These are phyloP conservation scores for Alliaria petiolata DNA, from an alignment of 345 rosid genomes.

Conservation along the genomic window DNA sequence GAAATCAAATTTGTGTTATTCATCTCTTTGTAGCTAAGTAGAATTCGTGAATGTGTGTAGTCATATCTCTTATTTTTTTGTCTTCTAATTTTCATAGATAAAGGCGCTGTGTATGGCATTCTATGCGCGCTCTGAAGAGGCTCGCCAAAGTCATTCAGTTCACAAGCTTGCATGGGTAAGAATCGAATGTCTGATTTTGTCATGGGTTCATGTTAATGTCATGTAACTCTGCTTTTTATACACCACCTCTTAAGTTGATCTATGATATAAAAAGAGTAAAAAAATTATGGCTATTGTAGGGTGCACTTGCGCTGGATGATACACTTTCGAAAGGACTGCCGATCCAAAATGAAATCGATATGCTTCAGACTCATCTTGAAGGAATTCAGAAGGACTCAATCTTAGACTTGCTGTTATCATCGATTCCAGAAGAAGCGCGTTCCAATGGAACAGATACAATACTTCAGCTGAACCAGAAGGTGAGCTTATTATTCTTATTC, in stretches of 20 bases:
- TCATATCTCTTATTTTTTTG: background rate
- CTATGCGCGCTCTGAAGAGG: constrained; percentile 92
- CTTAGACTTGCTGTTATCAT: constrained; percentile 70
- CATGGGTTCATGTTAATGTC: background rate
- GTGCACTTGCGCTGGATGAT: constrained; percentile 86
- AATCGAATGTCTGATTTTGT: background rate
- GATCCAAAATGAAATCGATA: constrained; percentile 70
- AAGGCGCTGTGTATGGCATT: constrained; percentile 91
- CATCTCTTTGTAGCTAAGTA: background rate
- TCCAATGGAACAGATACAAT: constrained; percentile 64
- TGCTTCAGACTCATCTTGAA: constrained; percentile 54
- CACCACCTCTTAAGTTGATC: constrained; percentile 14
- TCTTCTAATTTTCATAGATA: constrained; percentile 45
- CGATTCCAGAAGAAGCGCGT: constrained; percentile 88
- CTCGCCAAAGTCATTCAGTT: constrained; percentile 83
- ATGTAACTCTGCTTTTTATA: background rate
- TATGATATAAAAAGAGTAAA: background rate
- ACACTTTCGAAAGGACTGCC: constrained; percentile 88
- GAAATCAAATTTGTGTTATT: background rate
- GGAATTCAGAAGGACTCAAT: constrained; percentile 69
- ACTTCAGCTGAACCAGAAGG: constrained; percentile 80
- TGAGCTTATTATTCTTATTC: constrained; percentile 17
- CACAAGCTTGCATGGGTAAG: constrained; percentile 94
- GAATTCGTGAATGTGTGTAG: background rate
- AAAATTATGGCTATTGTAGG: constrained; percentile 41